These are phyloP conservation scores for Polyporus tsugae DNA, from an alignment of 1,284 basidiomycete species.

Conservation along the genomic window DNA sequence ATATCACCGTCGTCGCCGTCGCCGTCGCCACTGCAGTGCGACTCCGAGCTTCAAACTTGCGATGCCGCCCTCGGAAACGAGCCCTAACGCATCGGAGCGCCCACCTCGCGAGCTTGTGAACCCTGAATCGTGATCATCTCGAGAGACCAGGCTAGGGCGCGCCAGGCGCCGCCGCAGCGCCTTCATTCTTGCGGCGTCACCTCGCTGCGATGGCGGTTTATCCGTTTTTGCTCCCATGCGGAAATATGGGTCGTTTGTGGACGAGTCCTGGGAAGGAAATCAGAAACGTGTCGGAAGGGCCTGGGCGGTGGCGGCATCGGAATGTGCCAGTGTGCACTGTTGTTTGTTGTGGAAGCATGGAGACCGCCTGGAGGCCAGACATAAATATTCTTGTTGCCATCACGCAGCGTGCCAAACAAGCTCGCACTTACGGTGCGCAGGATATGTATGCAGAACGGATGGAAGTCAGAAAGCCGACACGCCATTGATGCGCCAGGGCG, in stretches of 20 bases:
- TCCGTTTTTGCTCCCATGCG: neutral
- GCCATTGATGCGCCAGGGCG: neutral
- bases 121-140: neutral
- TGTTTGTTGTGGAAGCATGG: neutral
- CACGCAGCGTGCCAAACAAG: conserved; percentile 1
- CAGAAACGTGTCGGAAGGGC: neutral
- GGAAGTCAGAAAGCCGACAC: neutral
- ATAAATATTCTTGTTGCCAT: neutral
- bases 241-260: neutral
- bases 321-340: neutral
- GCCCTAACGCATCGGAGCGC: conserved; percentile 7
- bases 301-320: neutral
- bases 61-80: neutral
- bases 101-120: neutral
- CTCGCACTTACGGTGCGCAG: neutral
- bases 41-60: neutral
- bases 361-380: neutral
- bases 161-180: neutral
- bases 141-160: neutral
- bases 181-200: conserved; percentile 14
- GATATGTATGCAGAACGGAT: neutral
- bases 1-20: neutral
- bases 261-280: neutral
- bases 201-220: neutral
- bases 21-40: neutral